Percentiles rank a stretch among this genome's conserved stretches.
Evolutionary conservation across 176 grass and related monocot genomes (phyloP).

Genomic region (Rhynchospora breviuscula): DNA sequence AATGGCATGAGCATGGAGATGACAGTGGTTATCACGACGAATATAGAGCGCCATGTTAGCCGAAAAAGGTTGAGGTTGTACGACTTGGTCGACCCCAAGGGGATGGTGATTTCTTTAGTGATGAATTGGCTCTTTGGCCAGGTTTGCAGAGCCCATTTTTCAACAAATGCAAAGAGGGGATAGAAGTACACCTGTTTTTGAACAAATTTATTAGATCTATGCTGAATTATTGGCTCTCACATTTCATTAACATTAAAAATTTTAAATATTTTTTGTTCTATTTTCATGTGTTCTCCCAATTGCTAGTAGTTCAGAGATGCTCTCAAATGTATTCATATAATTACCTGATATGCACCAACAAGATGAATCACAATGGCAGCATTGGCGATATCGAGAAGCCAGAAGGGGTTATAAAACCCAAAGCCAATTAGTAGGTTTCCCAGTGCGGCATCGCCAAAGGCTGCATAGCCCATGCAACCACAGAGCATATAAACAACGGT

Average conservation of each 20-base stretch:
- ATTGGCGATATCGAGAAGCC: constrained; percentile 49
- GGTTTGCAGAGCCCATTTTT: constrained; percentile 62
- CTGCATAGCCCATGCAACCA: constrained; percentile 51
- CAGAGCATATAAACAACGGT: constrained; percentile 52
- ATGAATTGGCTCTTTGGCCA: constrained; percentile 54
- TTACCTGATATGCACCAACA: constrained; percentile 49
- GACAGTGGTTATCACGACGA: constrained; percentile 68
- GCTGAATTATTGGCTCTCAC: background rate
- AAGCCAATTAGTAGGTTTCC: constrained; percentile 50
- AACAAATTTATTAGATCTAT: background rate
- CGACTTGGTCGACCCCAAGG: constrained; percentile 18
- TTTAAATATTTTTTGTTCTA: background rate
- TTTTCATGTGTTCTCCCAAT: background rate
- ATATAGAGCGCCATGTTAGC: constrained; percentile 58
- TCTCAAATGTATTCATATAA: background rate
- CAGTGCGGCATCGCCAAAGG: constrained; percentile 39
- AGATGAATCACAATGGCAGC: constrained; percentile 46
- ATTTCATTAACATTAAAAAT: background rate
- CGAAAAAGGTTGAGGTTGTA: constrained; percentile 60
- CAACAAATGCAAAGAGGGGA: constrained; percentile 79
- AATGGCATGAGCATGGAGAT: constrained; percentile 93
- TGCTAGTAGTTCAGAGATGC: background rate
- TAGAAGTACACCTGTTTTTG: constrained; percentile 67
- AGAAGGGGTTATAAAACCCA: constrained; percentile 48
- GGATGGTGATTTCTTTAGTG: constrained; percentile 45